A percentile compares a stretch with the other conserved stretches of the same genome.
Evolutionary conservation across 176 grass and related monocot species (phyloP).

Genomic region (Aegilops umbellulata): DNA sequence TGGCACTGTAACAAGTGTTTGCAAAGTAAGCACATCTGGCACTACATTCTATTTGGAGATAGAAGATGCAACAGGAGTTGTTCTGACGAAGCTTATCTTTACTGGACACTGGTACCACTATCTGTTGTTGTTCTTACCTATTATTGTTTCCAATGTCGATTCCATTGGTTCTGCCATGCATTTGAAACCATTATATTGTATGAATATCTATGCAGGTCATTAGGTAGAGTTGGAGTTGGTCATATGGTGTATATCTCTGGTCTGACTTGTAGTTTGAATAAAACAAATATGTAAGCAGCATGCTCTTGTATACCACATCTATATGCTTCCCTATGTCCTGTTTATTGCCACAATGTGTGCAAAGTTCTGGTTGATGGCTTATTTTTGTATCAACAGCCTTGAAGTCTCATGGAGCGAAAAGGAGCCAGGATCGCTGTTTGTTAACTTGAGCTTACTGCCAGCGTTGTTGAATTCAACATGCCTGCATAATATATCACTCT

Average conservation of each 20-base stretch:
- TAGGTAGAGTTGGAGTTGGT: constrained; percentile 76
- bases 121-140: constrained; percentile 19
- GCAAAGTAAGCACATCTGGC: constrained; percentile 50
- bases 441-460: constrained; percentile 84
- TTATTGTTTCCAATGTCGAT: constrained; percentile 20
- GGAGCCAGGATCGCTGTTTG: constrained; percentile 59
- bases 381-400: constrained; percentile 48
- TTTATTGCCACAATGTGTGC: not conserved
- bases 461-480: constrained; percentile 86
- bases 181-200: constrained; percentile 30
- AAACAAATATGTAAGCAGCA: constrained; percentile 55
- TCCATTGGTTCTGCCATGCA: constrained; percentile 22
- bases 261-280: constrained; percentile 63
- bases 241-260: constrained; percentile 87
- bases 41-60: constrained; percentile 65
- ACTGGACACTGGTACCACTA: constrained; percentile 57
- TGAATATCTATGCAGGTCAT: constrained; percentile 66
- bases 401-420: constrained; percentile 82
- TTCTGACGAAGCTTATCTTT: constrained; percentile 71
- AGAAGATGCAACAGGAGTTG: constrained; percentile 72
- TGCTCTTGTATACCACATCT: constrained; percentile 25
- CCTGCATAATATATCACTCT: constrained; percentile 68
- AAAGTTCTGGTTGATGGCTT: constrained; percentile 17
- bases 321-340: not conserved
- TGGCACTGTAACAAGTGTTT: constrained; percentile 63